Evolutionary conservation across 2,329 filamentous ascomycete genomes (phyloP), one percentile per base, ranked within the genome.

Genomic region (Coleophoma eucalyptorum): DNA sequence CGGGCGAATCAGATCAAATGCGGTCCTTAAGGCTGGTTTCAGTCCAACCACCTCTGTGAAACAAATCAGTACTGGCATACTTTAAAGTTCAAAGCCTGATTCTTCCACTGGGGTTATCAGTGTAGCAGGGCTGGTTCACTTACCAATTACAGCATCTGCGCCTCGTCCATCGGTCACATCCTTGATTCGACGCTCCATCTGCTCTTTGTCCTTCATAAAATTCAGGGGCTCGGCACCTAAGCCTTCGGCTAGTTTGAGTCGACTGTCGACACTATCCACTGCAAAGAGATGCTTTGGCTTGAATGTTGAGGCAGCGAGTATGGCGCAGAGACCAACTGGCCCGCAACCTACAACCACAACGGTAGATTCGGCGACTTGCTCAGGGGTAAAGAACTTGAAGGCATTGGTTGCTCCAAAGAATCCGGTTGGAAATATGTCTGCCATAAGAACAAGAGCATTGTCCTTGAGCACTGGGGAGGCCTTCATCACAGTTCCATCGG

Each of bases 351-450:
- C 80, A 15, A 94, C 73, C 1, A 94, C 87, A 0, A 90, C 83
- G 0, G 85, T 89, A 50, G 83, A 79, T 40, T 88, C 80, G 33
- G 76, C 70, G 47, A 84, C 77, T 54, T 84, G 74, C 56, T 82
- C 76, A 33, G 16, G 46, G 41, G 71, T 74, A 15, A 86, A 76
- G 58, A 84, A 72, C 49, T 81, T 81, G 67, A 95, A 85, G 13
- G 83, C 91, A 61, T 89, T 93, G 52, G 80, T 79, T 8, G 88
- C 88, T 15, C 89, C 90, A 60, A 90, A 96, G 70, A 83, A 95
- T 13, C 91, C 87, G 0, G 84, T 89, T 2, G 90, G 90, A 68
- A 92, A 95, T 61, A 96, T 94, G 63, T 96, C 90, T 20, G 88
- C 89, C 90, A 96, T 95, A 21, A 96, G 78, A 12, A 94, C 82